phyloP scores from a whole-genome alignment of 2,329 filamentous ascomycete genomes.

The Arthrobotrys pseudoclavata region DNA sequence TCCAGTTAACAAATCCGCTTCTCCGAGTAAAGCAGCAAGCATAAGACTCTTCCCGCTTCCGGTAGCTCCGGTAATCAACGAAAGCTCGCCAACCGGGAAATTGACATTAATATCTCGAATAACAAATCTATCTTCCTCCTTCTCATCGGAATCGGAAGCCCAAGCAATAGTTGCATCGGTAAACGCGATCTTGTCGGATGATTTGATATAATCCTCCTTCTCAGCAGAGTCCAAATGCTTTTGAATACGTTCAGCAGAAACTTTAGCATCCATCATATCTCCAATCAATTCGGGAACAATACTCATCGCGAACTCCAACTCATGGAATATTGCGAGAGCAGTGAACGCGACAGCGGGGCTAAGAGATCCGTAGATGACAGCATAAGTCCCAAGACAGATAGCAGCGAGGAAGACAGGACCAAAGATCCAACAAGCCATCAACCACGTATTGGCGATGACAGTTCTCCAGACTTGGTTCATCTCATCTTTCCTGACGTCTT shows the following conservation, averaged over 20 bases:
- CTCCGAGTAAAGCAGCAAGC: slow-evolving; percentile 80
- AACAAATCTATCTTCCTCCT: slow-evolving; percentile 74
- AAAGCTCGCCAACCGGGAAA: slow-evolving; percentile 78
- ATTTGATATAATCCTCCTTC: slow-evolving; percentile 71
- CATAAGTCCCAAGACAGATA: slow-evolving; percentile 78
- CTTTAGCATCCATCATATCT: slow-evolving; percentile 77
- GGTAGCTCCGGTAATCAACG: slow-evolving; percentile 79
- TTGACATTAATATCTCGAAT: slow-evolving; percentile 75
- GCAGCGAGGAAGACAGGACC: slow-evolving; percentile 81
- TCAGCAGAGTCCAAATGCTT: slow-evolving; percentile 78
- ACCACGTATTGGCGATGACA: slow-evolving; percentile 74
- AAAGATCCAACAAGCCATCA: slow-evolving; percentile 78
- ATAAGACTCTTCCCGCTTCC: slow-evolving; percentile 83
- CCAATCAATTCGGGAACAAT: slow-evolving; percentile 81
- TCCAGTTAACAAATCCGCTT: slow-evolving; percentile 78
- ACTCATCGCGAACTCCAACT: slow-evolving; percentile 79
- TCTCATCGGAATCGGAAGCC: slow-evolving; percentile 76
- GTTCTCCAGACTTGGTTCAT: slow-evolving; percentile 76
- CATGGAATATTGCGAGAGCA: slow-evolving; percentile 79
- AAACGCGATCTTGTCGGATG: slow-evolving; percentile 75
- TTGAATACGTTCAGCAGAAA: slow-evolving; percentile 80
- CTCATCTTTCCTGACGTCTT: slow-evolving; percentile 75
- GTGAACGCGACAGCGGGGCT: slow-evolving; percentile 83
- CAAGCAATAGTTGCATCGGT: slow-evolving; percentile 79
- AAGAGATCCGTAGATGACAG: slow-evolving; percentile 74